A percentile compares a stretch with the other conserved stretches of the same genome.
Conservation (phyloP, 2,329 filamentous ascomycete genomes). For the Neofusicoccum sp. region DNA sequence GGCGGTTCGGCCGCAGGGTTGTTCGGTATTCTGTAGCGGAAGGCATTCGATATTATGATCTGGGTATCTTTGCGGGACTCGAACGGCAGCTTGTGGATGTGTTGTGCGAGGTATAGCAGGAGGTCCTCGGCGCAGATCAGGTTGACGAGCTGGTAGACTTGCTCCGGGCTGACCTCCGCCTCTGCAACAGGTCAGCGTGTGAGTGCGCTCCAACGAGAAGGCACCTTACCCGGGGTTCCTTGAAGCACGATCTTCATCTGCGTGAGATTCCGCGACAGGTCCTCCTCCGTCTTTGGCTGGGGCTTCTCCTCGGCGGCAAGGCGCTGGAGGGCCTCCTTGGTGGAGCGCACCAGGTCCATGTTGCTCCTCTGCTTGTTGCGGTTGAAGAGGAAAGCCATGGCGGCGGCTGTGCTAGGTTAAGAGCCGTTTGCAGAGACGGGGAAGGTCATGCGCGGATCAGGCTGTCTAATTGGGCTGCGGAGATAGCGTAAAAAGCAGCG, state of each 20-base stretch:
- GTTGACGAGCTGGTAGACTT: constrained; percentile 81
- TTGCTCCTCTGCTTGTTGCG: constrained; percentile 61
- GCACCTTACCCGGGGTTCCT: constrained; percentile 75
- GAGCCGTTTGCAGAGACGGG: constrained; percentile 14
- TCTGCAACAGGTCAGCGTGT: constrained; percentile 1
- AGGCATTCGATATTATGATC: constrained; percentile 91
- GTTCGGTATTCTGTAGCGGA: constrained; percentile 75
- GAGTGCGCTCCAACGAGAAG: background rate
- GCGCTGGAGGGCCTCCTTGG: constrained; percentile 62
- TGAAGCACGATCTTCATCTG: constrained; percentile 94
- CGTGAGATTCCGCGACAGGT: constrained; percentile 77
- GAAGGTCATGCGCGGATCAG: constrained; percentile 17
- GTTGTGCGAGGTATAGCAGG: constrained; percentile 76
- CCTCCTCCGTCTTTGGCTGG: constrained; percentile 72
- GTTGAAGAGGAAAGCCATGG: constrained; percentile 68
- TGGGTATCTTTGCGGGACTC: constrained; percentile 95
- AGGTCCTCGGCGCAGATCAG: constrained; percentile 87
- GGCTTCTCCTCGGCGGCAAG: constrained; percentile 56
- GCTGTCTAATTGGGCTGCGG: constrained; percentile 13
- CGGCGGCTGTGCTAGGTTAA: constrained; percentile 27
- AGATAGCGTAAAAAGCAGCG: constrained; percentile 10
- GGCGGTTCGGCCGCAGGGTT: constrained; percentile 71
- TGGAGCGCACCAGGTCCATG: constrained; percentile 60
- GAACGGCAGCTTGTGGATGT: constrained; percentile 84
- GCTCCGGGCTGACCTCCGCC: constrained; percentile 77